These are phyloP conservation scores for Phytopythium vexans DNA, from an alignment of 352 stramenopile genomes.

Conservation along the genomic window DNA sequence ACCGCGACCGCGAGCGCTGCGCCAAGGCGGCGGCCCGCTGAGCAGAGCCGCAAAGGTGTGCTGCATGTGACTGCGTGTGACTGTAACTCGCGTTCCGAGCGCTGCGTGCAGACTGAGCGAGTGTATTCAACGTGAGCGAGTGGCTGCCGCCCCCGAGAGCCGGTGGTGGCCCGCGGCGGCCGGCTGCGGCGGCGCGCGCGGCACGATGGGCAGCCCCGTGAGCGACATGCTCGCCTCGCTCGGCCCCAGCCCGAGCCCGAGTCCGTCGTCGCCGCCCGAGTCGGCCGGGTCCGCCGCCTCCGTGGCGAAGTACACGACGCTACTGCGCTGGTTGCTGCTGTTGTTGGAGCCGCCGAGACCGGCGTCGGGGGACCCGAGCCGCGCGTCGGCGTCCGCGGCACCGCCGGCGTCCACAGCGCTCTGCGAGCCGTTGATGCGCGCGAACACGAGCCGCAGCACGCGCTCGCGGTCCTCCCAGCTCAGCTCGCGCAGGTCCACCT, in stretches of 20 bases:
- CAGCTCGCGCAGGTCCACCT: conserved; percentile 87
- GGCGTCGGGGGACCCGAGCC: conserved; percentile 6
- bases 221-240: conserved; percentile 45
- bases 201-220: conserved; percentile 40
- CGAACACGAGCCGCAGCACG: conserved; percentile 91
- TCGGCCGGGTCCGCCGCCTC: conserved; percentile 20
- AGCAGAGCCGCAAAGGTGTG: no score
- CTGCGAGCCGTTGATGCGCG: conserved; percentile 89
- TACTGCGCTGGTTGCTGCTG: conserved; percentile 11
- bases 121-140: no score
- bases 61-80: no score
- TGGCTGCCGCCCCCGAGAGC: no score
- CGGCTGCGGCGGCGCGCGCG: conserved; percentile 14
- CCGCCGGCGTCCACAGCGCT: conserved; percentile 32
- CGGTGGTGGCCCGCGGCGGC: no score
- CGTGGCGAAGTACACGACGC: conserved; percentile 55
- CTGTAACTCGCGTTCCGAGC: no score
- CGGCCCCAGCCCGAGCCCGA: conserved; percentile 7
- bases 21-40: no score
- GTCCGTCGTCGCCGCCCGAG: conserved; percentile 7
- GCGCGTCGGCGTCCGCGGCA: background rate
- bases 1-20: no score
- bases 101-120: no score
- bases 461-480: conserved; percentile 90
- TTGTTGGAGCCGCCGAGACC: conserved; percentile 12